Base-by-base conservation (phyloP, 495 filamentous ascomycete species). In the Gamarada debralockiae region DNA sequence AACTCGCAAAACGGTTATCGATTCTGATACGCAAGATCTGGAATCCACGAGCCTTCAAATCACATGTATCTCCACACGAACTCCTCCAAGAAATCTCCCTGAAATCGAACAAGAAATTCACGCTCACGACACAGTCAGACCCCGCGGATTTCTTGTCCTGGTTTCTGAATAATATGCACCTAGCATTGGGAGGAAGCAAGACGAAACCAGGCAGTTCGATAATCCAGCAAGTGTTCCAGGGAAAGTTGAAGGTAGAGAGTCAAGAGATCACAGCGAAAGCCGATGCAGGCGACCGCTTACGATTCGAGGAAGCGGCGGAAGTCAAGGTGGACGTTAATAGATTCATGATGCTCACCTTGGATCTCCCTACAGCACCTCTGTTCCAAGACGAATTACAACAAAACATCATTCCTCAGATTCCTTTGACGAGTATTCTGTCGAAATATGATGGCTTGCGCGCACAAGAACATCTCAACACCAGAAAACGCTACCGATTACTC, bases 31-130 rank as follows among this genome's bases (percentile, higher is more conserved):
- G 93, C 56, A 99, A 99, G 71, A 86, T 99, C 52, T 99, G 93
- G 93, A 99, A 99, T 57, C 88, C 91, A 5, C 86, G 87, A 57
- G 93, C 93, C 34, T 99, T 99, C 78, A 93, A 96, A 67, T 84
- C 85, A 10, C 93, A 99, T 70, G 93, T 99, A 34, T 97, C 92
- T 7, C 93, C 93, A 0, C 93, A 99, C 72, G 93, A 99, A 62
- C 80, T 99, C 14, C 80, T 99, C 2, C 93, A 97, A 65, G 92
- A 97, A 69, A 85, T 99, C 58, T 88, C 91, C 12, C 72, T 96
- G 18, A 83, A 82, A 34, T 96, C 91, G 23, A 88, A 85, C 55
- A 97, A 97, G 67, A 87, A 86, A 43, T 99, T 95, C 71, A 91
- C 89, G 2, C 80, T 97, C 9, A 96, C 89, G 1, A 75, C 83